Conservation (phyloP, 768 basidiomycete genomes). For the Lentinula guzmanii region DNA sequence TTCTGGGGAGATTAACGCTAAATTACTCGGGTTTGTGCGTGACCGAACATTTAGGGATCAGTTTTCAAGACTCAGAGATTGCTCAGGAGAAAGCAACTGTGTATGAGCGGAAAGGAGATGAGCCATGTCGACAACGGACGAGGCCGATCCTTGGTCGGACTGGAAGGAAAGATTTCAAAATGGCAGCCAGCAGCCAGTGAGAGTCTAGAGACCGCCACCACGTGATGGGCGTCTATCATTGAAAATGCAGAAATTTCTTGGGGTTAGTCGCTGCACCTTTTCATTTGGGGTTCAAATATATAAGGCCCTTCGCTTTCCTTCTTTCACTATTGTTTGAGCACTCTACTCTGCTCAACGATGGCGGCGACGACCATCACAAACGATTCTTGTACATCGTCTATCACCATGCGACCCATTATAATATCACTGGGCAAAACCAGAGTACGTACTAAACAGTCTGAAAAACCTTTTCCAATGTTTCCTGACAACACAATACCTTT, state of each 20-base stretch:
- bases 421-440: constrained; percentile 43
- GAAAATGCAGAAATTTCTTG: neutral
- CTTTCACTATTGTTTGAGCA: neutral
- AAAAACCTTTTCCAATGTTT: neutral
- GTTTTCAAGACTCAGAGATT: too few relatives aligned
- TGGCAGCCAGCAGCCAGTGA: too few relatives aligned
- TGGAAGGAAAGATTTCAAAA: too few relatives aligned
- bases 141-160: too few relatives aligned
- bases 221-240: neutral
- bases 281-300: neutral
- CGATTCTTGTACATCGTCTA: constrained; percentile 19
- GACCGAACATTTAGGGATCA: too few relatives aligned
- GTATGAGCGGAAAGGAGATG: too few relatives aligned
- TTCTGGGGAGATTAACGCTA: too few relatives aligned
- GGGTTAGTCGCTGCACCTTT: neutral
- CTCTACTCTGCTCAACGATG: constrained; percentile 5
- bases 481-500: neutral
- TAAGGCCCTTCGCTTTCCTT: neutral
- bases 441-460: constrained; percentile 28
- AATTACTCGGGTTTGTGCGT: too few relatives aligned
- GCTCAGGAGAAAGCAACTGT: too few relatives aligned
- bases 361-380: constrained; percentile 9
- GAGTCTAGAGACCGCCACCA: neutral
- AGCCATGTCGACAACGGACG: too few relatives aligned
- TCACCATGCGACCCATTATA: constrained; percentile 44